phyloP scores from a whole-genome alignment of 2,329 filamentous ascomycete species.

The Periconia sp. region DNA sequence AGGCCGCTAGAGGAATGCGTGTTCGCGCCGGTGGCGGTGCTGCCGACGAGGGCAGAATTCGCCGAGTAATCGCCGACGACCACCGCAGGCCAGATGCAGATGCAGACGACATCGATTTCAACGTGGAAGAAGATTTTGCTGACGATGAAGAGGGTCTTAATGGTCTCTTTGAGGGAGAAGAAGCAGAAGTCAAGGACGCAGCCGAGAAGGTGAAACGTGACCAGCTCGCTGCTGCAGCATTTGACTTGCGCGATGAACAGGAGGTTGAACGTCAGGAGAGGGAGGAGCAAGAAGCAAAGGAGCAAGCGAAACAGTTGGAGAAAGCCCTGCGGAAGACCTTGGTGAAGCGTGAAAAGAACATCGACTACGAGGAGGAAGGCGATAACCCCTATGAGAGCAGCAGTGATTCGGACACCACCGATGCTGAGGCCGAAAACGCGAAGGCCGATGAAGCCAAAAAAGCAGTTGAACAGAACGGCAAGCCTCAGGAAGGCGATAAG shows the following conservation, averaged over 20 bases:
- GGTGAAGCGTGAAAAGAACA: constrained; percentile 81
- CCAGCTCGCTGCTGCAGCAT: constrained; percentile 85
- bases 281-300: constrained; percentile 67
- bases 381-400: constrained; percentile 38
- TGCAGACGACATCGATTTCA: constrained; percentile 67
- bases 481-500: constrained; percentile 49
- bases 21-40: constrained; percentile 36
- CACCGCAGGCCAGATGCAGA: constrained; percentile 56
- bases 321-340: constrained; percentile 80
- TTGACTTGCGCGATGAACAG: constrained; percentile 61
- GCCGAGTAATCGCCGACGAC: constrained; percentile 44
- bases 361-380: constrained; percentile 80
- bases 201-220: constrained; percentile 69
- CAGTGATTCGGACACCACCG: constrained; percentile 39
- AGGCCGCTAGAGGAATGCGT: constrained; percentile 20
- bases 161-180: constrained; percentile 45
- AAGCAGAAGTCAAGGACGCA: constrained; percentile 63
- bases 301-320: constrained; percentile 69
- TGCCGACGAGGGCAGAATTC: constrained; percentile 41
- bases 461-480: constrained; percentile 50
- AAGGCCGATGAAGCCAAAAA: constrained; percentile 56
- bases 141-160: constrained; percentile 71
- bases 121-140: constrained; percentile 72
- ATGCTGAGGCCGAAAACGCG: constrained; percentile 67
- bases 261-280: constrained; percentile 67